Percentiles rank a stretch among this genome's conserved stretches.
Evolutionary conservation across 306 rosid species (phyloP).

Genomic region (Lupinus albus): DNA sequence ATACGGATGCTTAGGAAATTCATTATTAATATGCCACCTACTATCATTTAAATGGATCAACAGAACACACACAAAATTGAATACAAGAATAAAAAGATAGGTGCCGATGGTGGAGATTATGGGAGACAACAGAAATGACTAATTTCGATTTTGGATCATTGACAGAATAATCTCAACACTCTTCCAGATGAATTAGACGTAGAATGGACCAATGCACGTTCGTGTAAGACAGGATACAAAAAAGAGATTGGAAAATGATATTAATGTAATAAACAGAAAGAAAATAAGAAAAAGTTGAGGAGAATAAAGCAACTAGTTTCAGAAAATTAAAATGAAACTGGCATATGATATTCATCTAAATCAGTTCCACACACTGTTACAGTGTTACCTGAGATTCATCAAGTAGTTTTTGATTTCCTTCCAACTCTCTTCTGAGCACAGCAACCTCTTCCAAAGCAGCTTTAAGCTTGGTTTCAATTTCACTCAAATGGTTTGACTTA

Average conservation of each 20-base stretch:
- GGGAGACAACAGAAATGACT: too few relatives aligned
- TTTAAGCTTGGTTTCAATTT: constrained; percentile 69
- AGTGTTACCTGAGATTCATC: constrained; percentile 93
- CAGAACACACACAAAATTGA: background rate
- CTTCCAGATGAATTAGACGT: constrained; percentile 8
- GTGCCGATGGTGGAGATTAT: background rate
- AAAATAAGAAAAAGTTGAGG: background rate
- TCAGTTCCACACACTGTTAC: constrained; percentile 31
- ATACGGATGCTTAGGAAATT: background rate
- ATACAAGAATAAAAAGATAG: background rate
- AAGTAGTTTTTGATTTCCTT: constrained; percentile 76
- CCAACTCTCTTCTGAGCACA: constrained; percentile 69
- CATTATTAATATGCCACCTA: background rate
- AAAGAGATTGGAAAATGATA: too few relatives aligned
- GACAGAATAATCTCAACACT: constrained; percentile 28
- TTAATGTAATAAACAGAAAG: background rate
- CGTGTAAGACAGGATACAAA: background rate
- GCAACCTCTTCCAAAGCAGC: constrained; percentile 72
- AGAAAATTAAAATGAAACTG: constrained; percentile 24
- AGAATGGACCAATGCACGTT: constrained; percentile 11
- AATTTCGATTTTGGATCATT: background rate
- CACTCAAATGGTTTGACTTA: constrained; percentile 66
- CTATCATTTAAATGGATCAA: constrained; percentile 11
- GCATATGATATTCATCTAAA: constrained; percentile 9
- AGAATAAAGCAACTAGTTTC: background rate